Evolutionary conservation across 1,139 yeast genomes (phyloP).

Genomic region (Suhomyces choctaworum): DNA sequence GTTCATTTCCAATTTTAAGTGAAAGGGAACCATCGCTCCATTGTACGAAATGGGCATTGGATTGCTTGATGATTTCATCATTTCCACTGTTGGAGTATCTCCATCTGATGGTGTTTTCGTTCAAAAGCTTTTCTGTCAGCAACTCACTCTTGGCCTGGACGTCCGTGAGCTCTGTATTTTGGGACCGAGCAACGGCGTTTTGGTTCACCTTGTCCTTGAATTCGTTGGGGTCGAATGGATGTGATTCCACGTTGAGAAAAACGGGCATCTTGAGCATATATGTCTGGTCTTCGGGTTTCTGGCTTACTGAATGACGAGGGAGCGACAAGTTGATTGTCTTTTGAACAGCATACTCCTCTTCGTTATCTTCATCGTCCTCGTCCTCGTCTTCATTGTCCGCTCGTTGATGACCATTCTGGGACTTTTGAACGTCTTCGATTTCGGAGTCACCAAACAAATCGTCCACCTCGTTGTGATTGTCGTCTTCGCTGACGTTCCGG

Average conservation of each 20-base stretch:
- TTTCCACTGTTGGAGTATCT: slow-evolving; percentile 72
- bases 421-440: slow-evolving; percentile 29
- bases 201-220: slow-evolving; percentile 58
- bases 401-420: slow-evolving; percentile 11
- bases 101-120: slow-evolving; percentile 91
- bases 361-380: slow-evolving; percentile 34
- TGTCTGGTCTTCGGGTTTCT: slow-evolving; percentile 41
- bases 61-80: slow-evolving; percentile 70
- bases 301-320: slow-evolving; percentile 70
- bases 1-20: slow-evolving; percentile 81
- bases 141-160: slow-evolving; percentile 46
- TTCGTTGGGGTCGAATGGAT: slow-evolving; percentile 78
- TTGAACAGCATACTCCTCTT: slow-evolving; percentile 36
- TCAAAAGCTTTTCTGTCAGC: slow-evolving; percentile 53
- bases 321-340: slow-evolving; percentile 61
- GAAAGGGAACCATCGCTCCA: slow-evolving; percentile 95
- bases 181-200: slow-evolving; percentile 46
- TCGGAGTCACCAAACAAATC: slow-evolving; percentile 55
- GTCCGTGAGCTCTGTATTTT: slow-evolving; percentile 27
- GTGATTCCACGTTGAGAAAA: slow-evolving; percentile 77
- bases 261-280: slow-evolving; percentile 75
- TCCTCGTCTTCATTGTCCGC: slow-evolving; percentile 19
- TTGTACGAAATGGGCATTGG: slow-evolving; percentile 84
- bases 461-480: slow-evolving; percentile 29
- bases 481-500: slow-evolving; percentile 19